Evolutionary conservation across 805 yeast genomes (phyloP), one percentile per base, ranked within the genome.

Genomic region (Starmerella bacillaris): DNA sequence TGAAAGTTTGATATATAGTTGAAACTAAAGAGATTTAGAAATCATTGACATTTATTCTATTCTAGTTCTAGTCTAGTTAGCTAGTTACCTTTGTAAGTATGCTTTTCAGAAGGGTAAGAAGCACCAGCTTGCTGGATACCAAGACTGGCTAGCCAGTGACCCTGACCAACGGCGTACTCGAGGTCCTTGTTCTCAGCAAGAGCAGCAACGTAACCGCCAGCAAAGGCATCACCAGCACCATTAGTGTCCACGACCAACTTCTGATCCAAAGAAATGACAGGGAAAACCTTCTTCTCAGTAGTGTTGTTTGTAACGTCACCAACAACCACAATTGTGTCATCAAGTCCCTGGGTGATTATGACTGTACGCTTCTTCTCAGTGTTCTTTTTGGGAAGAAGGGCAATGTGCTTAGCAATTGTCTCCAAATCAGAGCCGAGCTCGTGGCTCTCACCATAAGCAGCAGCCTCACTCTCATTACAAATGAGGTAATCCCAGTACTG

Each of bases 221-320:
- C 96, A 55, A 86, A 86, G 11, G 95, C 94, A 56, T 86, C 95
- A 59, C 96, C 96, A 31, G 96, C 96, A 64, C 98, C 98, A 64
- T 86, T 89, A 53, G 96, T 80, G 65, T 89, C 99, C 39, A 68
- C 74, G 41, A 89, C 68, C 59, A 75, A 66, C 31, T 67, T 59
- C 30, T 70, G 49, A 28, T 69, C 77, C 52, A 89, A 70, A 39
- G 74, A 69, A 48, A 70, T 77, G 37, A 89, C 94, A 34, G 76
- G 65, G 65, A 57, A 74, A 52, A 63, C 65, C 42, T 65, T 59
- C 47, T 60, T 65, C 27, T 66, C 56, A 37, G 68, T 70, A 26
- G 65, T 49, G 29, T 59, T 51, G 31, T 44, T 37, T 24, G 34
- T 51, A 14, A 57, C 56, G 46, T 70, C 66, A 53, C 72, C 68